Evolutionary conservation across 257 asterid species (phyloP), one percentile per base, ranked within the genome.

Genomic region (Solanum peruvianum): DNA sequence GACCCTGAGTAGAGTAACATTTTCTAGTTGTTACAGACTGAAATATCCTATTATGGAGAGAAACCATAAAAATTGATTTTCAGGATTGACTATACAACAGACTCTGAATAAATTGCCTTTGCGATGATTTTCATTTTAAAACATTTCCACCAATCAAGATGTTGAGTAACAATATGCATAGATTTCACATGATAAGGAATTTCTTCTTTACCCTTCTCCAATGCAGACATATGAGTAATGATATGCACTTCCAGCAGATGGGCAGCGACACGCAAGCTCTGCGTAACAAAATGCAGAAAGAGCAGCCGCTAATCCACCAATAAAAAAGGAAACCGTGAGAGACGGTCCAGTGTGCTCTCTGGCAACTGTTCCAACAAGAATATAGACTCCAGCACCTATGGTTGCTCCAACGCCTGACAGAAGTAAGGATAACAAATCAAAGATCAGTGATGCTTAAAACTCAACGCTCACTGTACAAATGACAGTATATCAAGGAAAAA

Each of bases 241-340:
- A 90, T 96, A 96, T 81, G 98, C 99, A 92, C 99, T 96, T 85
- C 99, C 99, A 89, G 99, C 98, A 20, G 99, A 96, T 70, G 99
- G 99, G 80, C 98, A 96, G 12, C 99, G 98, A 86, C 99, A 91
- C 0, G 98, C 98, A 9, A 96, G 94, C 92, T 96, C 99, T 11
- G 98, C 98, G 86, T 96, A 96, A 86, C 99, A 96, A 90, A 96
- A 92, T 14, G 98, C 99, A 64, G 99, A 96, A 84, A 96, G 99
- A 11, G 97, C 99, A 85, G 99, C 98, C 31, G 99, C 99, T 87
- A 93, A 94, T 71, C 98, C 99, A 83, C 98, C 99, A 88, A 96
- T 94, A 86, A 96, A 90, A 84, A 95, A 96, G 10, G 99, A 96
- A 88, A 96, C 86, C 6, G 98, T 92, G 81, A 96, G 98, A 18